Evolutionary conservation across 495 filamentous ascomycete species (phyloP), one percentile per base, ranked within the genome.

Genomic region (Aspergillus steynii): DNA sequence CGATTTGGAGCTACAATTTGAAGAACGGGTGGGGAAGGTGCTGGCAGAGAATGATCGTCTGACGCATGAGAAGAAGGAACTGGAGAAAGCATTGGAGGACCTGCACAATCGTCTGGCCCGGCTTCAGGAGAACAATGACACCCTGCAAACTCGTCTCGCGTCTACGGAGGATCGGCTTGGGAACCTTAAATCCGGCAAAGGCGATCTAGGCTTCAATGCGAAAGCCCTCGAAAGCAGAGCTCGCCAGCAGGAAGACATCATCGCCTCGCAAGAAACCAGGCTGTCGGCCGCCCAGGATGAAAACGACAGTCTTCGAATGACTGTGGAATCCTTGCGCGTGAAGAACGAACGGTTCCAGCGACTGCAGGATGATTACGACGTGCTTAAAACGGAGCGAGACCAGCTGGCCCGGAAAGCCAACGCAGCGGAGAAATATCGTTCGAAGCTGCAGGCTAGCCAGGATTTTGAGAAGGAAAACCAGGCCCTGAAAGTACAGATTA

Each of bases 401-500:
- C 85, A 92, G 60, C 82, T 94, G 7, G 78, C 83, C n/a, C 89
- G 90, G 72, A 91, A 91, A 69, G 88, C 91, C 29, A 96, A 92
- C 65, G 85, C 83, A 15, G 82, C 85, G 0, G 89, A 92, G 58
- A 88, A 90, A 60, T 88, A 88, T 64, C 85, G 86, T 62, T 86
- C 89, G 68, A 92, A 93, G 71, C 75, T 91, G 26, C 85, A 93
- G 68, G 83, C 86, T 37, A 88, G 86, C 62, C 84, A 88, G 62
- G 83, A 84, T 56, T 77, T 91, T 48, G 85, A 91, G 72, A 88
- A 86, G 70, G 89, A 92, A 68, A 87, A 90, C 58, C 80, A 85
- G 56, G 73, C 78, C 10, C 78, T 90, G 15, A 85, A 86, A 50
- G 80, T 88, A 56, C 76, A 86, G 60, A 81, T 88, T 50, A 81